These are phyloP conservation scores for Orbilia quercus DNA, from an alignment of 2,329 filamentous ascomycete genomes.

Conservation along the genomic window DNA sequence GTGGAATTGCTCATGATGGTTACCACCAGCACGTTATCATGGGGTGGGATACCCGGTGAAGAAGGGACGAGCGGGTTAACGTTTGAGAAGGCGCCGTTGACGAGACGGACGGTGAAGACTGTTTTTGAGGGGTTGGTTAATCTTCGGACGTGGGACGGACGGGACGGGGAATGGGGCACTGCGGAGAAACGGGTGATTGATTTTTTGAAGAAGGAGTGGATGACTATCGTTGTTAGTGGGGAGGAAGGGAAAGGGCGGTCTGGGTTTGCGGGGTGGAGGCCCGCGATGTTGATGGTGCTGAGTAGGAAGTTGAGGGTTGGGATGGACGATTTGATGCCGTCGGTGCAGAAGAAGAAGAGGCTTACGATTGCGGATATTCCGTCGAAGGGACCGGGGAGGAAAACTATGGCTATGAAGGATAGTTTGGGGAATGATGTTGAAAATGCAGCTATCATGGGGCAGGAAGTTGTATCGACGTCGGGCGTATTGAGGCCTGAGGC, in stretches of 20 bases:
- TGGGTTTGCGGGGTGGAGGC: constrained; percentile 38
- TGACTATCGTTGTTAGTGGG: constrained; percentile 37
- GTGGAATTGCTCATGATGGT: constrained; percentile 51
- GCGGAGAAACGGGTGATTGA: constrained; percentile 48
- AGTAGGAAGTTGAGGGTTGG: constrained; percentile 36
- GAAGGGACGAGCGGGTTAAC: constrained; percentile 14
- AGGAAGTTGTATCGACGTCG: too few relatives aligned
- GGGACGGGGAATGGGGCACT: constrained; percentile 24
- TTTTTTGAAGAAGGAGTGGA: constrained; percentile 47
- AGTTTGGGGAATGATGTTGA: constrained; percentile 46
- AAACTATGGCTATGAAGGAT: constrained; percentile 26
- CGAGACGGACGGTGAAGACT: constrained; percentile 32
- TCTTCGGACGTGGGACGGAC: constrained; percentile 32
- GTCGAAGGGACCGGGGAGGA: background rate
- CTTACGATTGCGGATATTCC: background rate
- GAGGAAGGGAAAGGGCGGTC: constrained; percentile 27
- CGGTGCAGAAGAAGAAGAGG: constrained; percentile 10
- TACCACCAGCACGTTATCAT: constrained; percentile 21
- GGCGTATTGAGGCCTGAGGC: constrained; percentile 33
- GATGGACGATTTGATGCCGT: constrained; percentile 28
- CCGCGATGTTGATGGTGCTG: constrained; percentile 38
- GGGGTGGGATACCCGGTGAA: constrained; percentile 2
- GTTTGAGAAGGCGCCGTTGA: constrained; percentile 45
- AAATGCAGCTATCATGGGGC: background rate
- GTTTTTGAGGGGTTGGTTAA: constrained; percentile 51